A percentile compares a stretch with the other conserved stretches of the same genome.
These are phyloP conservation scores for Basidiobolus meristosporus DNA, from an alignment of 371 early-diverging fungal species.

Conservation along the genomic window DNA sequence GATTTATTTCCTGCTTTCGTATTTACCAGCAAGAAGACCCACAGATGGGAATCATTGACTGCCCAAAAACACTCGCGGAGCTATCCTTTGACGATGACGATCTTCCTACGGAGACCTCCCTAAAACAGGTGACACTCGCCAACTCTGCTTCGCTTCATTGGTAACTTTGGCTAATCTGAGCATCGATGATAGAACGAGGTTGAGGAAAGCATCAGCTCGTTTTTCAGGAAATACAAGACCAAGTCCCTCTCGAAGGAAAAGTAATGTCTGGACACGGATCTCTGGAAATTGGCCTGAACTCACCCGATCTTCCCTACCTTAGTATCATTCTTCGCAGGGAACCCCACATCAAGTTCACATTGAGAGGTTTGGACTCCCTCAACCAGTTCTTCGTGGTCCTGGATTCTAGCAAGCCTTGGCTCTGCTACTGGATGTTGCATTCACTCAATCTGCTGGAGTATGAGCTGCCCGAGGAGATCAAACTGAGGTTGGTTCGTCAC, in stretches of 20 bases:
- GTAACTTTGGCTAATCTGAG: not conserved
- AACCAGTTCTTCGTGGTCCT: conserved; percentile 40
- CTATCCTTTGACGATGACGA: not conserved
- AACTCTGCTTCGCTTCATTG: not conserved
- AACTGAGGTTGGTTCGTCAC: not conserved
- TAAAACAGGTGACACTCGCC: not conserved
- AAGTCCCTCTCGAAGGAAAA: not conserved
- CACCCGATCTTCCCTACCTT: not conserved
- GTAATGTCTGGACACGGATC: not conserved
- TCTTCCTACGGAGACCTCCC: not conserved
- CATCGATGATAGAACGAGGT: not conserved
- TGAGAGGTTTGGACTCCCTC: conserved; percentile 22
- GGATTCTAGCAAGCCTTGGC: conserved; percentile 84
- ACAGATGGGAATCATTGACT: no score
- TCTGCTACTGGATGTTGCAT: conserved; percentile 80
- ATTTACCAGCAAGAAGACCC: no score
- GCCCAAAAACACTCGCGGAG: no score
- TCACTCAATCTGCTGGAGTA: conserved; percentile 53
- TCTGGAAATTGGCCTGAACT: not conserved
- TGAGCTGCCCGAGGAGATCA: conserved; percentile 11
- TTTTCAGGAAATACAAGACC: not conserved
- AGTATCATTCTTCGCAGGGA: conserved; percentile 2
- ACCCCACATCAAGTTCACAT: conserved; percentile 31
- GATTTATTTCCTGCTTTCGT: no score
- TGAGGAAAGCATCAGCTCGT: not conserved